These are phyloP conservation scores for Rubia tinctorum DNA, from an alignment of 305 asterid species.

Conservation along the genomic window DNA sequence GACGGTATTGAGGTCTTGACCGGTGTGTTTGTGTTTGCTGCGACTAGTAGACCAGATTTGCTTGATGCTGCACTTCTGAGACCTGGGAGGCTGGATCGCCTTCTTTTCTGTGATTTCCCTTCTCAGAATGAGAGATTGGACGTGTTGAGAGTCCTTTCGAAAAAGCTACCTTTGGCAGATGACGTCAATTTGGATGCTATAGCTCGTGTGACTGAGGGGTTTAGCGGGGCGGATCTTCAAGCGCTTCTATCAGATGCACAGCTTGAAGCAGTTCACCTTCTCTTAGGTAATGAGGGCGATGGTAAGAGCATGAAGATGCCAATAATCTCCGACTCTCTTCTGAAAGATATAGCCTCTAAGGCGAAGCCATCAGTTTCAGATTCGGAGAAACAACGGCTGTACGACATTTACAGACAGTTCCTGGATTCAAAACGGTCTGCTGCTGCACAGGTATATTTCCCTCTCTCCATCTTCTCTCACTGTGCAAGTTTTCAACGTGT, in stretches of 20 bases:
- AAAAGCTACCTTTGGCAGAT: conserved; percentile 74
- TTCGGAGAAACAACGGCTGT: conserved; percentile 67
- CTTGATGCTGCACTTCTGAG: conserved; percentile 99
- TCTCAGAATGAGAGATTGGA: conserved; percentile 73
- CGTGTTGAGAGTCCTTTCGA: conserved; percentile 77
- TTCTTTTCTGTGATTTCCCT: conserved; percentile 93
- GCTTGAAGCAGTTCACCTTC: conserved; percentile 85
- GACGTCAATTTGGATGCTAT: conserved; percentile 66
- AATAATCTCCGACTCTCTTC: conserved; percentile 50
- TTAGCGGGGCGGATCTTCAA: conserved; percentile 98
- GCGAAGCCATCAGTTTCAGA: conserved; percentile 87
- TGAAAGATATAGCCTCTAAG: conserved; percentile 63
- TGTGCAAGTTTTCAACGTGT: background rate
- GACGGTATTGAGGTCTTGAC: conserved; percentile 98
- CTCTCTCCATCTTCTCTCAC: background rate
- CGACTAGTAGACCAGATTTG: conserved; percentile 97
- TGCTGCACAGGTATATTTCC: conserved; percentile 62
- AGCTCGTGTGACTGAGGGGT: conserved; percentile 72
- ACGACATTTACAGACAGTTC: conserved; percentile 80
- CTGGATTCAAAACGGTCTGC: conserved; percentile 73
- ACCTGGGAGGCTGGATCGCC: conserved; percentile 95
- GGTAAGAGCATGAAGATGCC: conserved; percentile 50
- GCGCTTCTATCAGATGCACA: conserved; percentile 91
- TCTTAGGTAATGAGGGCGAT: conserved; percentile 46
- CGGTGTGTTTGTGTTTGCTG: conserved; percentile 98